Base-by-base conservation (phyloP, 768 basidiomycete genomes). In the Suillus luteus region DNA sequence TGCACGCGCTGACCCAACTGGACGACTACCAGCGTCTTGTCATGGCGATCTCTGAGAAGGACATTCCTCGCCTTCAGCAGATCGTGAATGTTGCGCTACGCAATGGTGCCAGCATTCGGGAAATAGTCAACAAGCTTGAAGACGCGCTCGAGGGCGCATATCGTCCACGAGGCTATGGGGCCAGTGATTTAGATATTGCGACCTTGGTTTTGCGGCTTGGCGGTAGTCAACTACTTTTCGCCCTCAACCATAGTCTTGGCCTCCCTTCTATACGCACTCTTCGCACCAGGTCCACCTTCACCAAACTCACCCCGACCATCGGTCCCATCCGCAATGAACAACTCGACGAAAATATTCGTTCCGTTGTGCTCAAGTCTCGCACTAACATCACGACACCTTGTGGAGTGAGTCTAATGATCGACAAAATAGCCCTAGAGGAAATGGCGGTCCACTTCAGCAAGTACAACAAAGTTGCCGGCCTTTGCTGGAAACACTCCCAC, bases 181-280 rank as follows among this genome's bases (percentile, higher is more conserved):
- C n/a, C 17, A 27, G 33, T n/a, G 65, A 66, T 27, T 2, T 63
- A 6, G 69, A 70, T 15, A 44, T 69, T 4, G 59, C 62, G 1
- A 38, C 60, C 1, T 27, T 69, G 1, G 38, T 64, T 10, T 66
- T 41, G 24, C 48, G 38, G 0, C 61, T 68, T 10, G 65, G 68
- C 1, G 15, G 48, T 3, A 6, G 2, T 2, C 48, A 49, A 0
- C 48, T 49, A 14, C 48, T 49, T 6, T 49, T 49, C 7, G 22
- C 48, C 2, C 48, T 49, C 1, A 14, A 24, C 3, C 48, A 49
- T 7, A 2, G 22, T 2, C 48, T 49, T 2, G 6, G 22, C 14
- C 22, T 49, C 11, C 48, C 22, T 2, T 49, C 48, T 6, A 24
- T 49, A 0, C 2, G 22, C 22, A 49, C 22, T 49, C 48, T 49